These are phyloP conservation scores for Clonostachys chloroleuca DNA, from an alignment of 2,329 filamentous ascomycete genomes.

Conservation along the genomic window DNA sequence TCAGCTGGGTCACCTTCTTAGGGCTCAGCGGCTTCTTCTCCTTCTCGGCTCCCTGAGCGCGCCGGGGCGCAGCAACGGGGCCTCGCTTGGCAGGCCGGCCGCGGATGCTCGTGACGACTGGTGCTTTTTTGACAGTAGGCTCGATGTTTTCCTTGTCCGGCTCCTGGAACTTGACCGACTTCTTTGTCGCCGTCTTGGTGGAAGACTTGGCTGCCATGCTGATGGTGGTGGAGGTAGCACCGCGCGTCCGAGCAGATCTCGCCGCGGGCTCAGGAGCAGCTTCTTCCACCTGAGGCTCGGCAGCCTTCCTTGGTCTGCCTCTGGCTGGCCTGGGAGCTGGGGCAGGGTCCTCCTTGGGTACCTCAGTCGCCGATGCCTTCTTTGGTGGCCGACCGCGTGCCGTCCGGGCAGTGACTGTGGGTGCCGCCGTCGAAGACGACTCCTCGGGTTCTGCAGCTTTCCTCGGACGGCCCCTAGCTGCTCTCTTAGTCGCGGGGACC, in stretches of 20 bases:
- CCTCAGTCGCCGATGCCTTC: constrained; percentile 13
- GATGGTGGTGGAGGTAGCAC: constrained; percentile 14
- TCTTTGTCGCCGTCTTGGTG: constrained; percentile 45
- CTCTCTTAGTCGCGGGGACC: constrained; percentile 2
- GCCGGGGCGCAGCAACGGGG: background rate
- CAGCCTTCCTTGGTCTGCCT: constrained; percentile 36
- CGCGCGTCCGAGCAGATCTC: constrained; percentile 10
- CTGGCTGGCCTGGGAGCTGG: constrained; percentile 28
- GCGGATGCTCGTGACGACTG: constrained; percentile 26
- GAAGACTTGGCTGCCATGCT: constrained; percentile 2
- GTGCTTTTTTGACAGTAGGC: constrained; percentile 32
- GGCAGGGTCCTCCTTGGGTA: constrained; percentile 12
- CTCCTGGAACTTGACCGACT: constrained; percentile 60
- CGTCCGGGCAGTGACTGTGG: constrained; percentile 13
- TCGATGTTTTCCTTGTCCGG: constrained; percentile 61
- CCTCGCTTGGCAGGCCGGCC: constrained; percentile 36
- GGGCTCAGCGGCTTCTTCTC: constrained; percentile 53
- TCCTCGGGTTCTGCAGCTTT: constrained; percentile 27
- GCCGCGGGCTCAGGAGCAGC: constrained; percentile 19
- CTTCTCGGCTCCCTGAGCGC: constrained; percentile 2
- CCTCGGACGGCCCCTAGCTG: constrained; percentile 29
- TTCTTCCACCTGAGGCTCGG: constrained; percentile 12
- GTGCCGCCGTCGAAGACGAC: background rate
- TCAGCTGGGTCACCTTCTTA: constrained; percentile 60
- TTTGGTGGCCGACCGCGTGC: constrained; percentile 18